Evolutionary conservation across 2,329 filamentous ascomycete species (phyloP).

Genomic region (Balansia obtecta): DNA sequence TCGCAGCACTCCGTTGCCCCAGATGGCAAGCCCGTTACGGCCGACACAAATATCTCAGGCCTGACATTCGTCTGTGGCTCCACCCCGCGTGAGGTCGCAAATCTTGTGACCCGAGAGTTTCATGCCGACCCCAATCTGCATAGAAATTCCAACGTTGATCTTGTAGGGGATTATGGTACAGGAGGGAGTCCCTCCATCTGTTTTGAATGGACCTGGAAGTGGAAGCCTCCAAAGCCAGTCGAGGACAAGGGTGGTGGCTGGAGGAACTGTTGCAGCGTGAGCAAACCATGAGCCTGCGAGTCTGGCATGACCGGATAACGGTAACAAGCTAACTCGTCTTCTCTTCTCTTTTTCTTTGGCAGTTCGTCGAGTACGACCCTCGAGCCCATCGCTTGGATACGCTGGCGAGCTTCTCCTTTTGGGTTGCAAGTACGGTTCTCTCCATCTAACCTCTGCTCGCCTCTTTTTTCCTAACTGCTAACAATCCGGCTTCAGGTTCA

Average conservation of each 20-base stretch:
- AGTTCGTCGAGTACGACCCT: conserved; percentile 96
- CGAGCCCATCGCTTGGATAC: conserved; percentile 80
- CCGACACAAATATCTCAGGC: conserved; percentile 72
- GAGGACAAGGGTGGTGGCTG: conserved; percentile 86
- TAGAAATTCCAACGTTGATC: conserved; percentile 89
- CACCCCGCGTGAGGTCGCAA: conserved; percentile 77
- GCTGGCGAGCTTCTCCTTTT: conserved; percentile 87
- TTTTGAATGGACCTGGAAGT: conserved; percentile 95
- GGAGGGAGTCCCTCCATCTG: conserved; percentile 71
- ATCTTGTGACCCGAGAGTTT: conserved; percentile 87
- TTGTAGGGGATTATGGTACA: conserved; percentile 86
- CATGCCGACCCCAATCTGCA: conserved; percentile 95
- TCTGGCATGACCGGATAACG: not conserved
- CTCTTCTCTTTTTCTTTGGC: not conserved
- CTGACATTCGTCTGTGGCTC: conserved; percentile 89
- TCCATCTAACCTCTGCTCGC: too few relatives aligned
- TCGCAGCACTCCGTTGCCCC: conserved; percentile 31
- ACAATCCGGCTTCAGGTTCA: conserved; percentile 24
- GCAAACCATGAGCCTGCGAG: not conserved
- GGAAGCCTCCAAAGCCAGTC: conserved; percentile 71
- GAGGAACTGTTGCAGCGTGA: conserved; percentile 86
- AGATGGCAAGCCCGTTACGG: conserved; percentile 31
- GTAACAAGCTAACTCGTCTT: not conserved
- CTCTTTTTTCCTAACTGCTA: too few relatives aligned
- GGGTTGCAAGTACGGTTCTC: conserved; percentile 60